Conservation (phyloP, 2,329 filamentous ascomycete species). For the Reticulascus tulasneorum region DNA sequence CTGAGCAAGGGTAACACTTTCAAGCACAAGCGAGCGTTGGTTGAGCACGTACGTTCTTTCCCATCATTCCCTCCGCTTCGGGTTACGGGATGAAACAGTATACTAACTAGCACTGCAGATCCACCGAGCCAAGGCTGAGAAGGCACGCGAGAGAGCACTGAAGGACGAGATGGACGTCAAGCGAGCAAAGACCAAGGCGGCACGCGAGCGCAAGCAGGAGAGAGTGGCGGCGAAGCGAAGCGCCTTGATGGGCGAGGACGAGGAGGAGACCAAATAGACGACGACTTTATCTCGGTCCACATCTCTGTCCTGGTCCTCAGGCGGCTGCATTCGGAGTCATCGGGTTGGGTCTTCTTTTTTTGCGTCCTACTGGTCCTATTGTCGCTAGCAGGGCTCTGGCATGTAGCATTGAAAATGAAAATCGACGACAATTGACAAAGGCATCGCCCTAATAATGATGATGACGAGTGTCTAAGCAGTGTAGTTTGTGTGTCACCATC, state of each 20-base stretch:
- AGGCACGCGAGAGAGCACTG: conserved; percentile 88
- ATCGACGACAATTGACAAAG: conserved; percentile 27
- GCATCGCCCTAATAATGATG: too few relatives aligned
- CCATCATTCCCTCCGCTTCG: neutral
- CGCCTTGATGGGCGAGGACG: conserved; percentile 71
- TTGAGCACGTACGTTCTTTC: conserved; percentile 89
- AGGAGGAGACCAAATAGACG: conserved; percentile 49
- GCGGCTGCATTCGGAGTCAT: conserved; percentile 59
- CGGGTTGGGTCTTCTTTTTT: conserved; percentile 50
- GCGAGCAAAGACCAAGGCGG: conserved; percentile 99
- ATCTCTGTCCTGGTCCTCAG: conserved; percentile 43
- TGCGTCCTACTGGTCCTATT: conserved; percentile 42
- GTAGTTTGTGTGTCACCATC: too few relatives aligned
- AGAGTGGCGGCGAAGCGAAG: conserved; percentile 87
- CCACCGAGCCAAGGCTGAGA: conserved; percentile 99
- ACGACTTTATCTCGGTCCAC: conserved; percentile 26
- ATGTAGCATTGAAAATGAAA: conserved; percentile 56
- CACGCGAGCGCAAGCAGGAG: conserved; percentile 96
- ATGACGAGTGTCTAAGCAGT: too few relatives aligned
- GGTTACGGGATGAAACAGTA: conserved; percentile 9
- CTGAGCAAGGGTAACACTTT: conserved; percentile 99
- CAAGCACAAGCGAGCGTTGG: conserved; percentile 99
- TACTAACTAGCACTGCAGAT: conserved; percentile 58
- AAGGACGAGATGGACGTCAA: conserved; percentile 99
- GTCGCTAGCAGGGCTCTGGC: conserved; percentile 49